Evolutionary conservation across 1,139 yeast species (phyloP), one percentile per base, ranked within the genome.

Genomic region (Waltiozyma sp.): DNA sequence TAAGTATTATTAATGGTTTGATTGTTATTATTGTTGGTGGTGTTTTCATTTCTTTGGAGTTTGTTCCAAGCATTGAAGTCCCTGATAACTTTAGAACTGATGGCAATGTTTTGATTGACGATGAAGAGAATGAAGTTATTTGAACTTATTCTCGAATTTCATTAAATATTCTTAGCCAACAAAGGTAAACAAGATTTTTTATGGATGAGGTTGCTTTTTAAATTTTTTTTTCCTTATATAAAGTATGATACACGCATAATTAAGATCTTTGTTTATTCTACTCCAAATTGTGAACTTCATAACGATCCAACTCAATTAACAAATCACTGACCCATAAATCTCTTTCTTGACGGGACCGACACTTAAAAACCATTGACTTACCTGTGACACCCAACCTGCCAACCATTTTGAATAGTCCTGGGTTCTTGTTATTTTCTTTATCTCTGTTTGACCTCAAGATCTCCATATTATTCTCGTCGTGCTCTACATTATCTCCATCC

Each of bases 301-400:
- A 67, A 46, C 88, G 64, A 49, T 82, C 88, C 47, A 84, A 69
- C 53, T 84, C 94, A 7, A 72, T 63, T 47, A 74, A 66, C 24
- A 88, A 64, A 24, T 75, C 71, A 6, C 75, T 63, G 1, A 85
- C 89, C 97, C 97, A 89, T 28, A 74, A 49, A 57, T 89, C 96
- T 43, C 91, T 68, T 51, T 87, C 95, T 50, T 82, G 85, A 38
- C 94, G 65, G 1, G 95, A 83, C 38, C 93, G 62, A 1, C 96
- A 80, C 74, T 86, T 71, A 55, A 89, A 87, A 5, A 82, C 80
- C 63, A 83, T 68, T 40, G 79, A 73, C 43, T 68, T 70, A 0
- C 94, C 95, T 1, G 79, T 73, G 1, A 77, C 71, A 1, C 94
- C 94, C 41, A 84, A 62, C 44, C 77, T 70, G 33, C 72, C 67